A percentile compares a stretch with the other conserved stretches of the same genome.
These are phyloP conservation scores for Protomyces pachydermus DNA, from an alignment of 1,139 yeast genomes.

Conservation along the genomic window DNA sequence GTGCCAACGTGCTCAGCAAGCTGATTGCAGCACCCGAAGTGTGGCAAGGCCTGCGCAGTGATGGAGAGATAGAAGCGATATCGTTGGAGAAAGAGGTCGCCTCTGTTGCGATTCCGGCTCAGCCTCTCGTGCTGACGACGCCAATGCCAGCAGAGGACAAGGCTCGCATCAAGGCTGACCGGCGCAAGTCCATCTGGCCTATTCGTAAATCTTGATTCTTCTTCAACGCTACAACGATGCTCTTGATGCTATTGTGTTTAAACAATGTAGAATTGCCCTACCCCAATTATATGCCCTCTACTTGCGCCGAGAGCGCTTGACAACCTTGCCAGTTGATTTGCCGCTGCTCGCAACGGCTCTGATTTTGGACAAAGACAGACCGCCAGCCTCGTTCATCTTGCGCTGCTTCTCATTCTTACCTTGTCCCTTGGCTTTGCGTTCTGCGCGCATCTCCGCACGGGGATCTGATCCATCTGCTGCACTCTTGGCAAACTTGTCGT, in stretches of 20 bases:
- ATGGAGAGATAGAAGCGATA: not conserved
- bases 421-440: conserved; percentile 33
- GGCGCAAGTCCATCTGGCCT: not conserved
- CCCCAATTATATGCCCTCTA: not conserved
- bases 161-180: not conserved
- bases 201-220: not conserved
- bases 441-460: conserved; percentile 35
- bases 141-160: not conserved
- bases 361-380: not conserved
- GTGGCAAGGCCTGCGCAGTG: conserved; percentile 9
- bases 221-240: not conserved
- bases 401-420: conserved; percentile 13
- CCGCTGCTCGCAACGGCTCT: conserved; percentile 5
- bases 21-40: not conserved
- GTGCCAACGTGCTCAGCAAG: conserved; percentile 9
- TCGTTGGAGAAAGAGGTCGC: not conserved
- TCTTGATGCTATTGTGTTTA: not conserved
- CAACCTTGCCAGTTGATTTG: conserved; percentile 17
- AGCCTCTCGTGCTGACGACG: not conserved
- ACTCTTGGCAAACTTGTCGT: conserved; percentile 40
- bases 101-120: not conserved
- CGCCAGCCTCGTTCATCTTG: conserved; percentile 3
- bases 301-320: conserved; percentile 21
- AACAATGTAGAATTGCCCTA: no score
- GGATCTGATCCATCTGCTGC: conserved; percentile 24